Base-by-base conservation (phyloP, 1,139 yeast species). In the Yamadazyma songkhlaensis region DNA sequence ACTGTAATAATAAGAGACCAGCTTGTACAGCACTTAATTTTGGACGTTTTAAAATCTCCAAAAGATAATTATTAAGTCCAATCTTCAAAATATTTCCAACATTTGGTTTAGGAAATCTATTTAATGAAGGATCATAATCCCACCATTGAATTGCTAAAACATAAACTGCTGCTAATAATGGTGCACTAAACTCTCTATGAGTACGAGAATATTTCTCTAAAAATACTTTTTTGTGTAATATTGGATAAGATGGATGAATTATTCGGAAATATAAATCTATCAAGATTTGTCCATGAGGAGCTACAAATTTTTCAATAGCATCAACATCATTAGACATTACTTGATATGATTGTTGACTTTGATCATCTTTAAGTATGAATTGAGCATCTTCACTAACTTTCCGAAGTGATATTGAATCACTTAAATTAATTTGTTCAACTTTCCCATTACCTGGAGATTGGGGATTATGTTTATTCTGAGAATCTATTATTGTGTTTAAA, bases 1-100 rank as follows among this genome's bases (percentile, higher is more conserved):
- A 81, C 51, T 84, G 90, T 36, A 84, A 57, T 13, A 84, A 57
- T 36, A 84, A 59, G 30, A 84, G 58, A 1, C 94, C 94, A 0
- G 92, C 87, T 54, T 84, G 94, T 1, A 84, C 88, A 4, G 89
- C 86, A 59, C 89, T 81, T 38, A 84, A 59, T 58, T 85, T 83
- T 3, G 94, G 92, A 44, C 89, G 65, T 52, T 81, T 83, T 34
- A 81, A 69, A 27, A 83, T 79, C 47, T 82, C 87, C 38, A 79
- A 57, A 12, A 87, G 80, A 46, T 82, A 76, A 44, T 77, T 77
- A 49, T 77, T 79, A 41, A 84, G 55, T 1, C 82, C 80, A 26
- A 70, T 67, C 45, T 64, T 65, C 40, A 71, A 52, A 22, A 71
- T 67, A 39, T 58, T 45, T 8, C 71, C 74, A 14, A 77, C 78